Evolutionary conservation across 1,139 yeast genomes (phyloP).

Genomic region (Suhomyces atakaporum): DNA sequence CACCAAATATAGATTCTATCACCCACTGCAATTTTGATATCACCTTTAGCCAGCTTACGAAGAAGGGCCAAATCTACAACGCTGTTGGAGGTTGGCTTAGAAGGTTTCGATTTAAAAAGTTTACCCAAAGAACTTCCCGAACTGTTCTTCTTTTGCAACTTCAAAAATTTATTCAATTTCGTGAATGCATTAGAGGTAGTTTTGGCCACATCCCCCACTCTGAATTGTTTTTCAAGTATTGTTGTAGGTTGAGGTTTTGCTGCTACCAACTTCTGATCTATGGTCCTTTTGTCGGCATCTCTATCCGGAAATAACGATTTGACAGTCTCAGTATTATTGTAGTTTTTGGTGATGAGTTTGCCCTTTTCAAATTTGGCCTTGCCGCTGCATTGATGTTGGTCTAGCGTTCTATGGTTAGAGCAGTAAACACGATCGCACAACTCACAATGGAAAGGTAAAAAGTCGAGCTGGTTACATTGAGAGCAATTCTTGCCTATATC

Average conservation of each 20-base stretch:
- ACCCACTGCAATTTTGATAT: constrained; percentile 49
- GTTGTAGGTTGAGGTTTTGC: constrained; percentile 29
- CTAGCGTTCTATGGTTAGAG: constrained; percentile 53
- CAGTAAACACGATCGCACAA: constrained; percentile 60
- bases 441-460: constrained; percentile 67
- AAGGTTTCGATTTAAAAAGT: constrained; percentile 15
- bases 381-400: constrained; percentile 48
- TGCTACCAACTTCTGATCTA: constrained; percentile 39
- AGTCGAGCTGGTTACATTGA: constrained; percentile 64
- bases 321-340: constrained; percentile 28
- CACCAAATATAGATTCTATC: constrained; percentile 70
- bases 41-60: constrained; percentile 69
- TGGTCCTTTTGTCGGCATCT: constrained; percentile 36
- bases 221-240: constrained; percentile 26
- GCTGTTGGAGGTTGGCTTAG: constrained; percentile 11
- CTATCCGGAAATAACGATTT: constrained; percentile 60
- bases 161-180: constrained; percentile 49
- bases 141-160: constrained; percentile 26
- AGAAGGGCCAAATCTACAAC: constrained; percentile 31
- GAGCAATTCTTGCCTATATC: constrained; percentile 71
- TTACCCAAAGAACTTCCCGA: constrained; percentile 11
- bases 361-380: constrained; percentile 14
- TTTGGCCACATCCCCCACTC: constrained; percentile 33
- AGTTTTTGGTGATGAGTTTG: background rate
- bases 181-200: constrained; percentile 39